phyloP scores from a whole-genome alignment of 1,139 yeast genomes.

The Hansenula lynferdii region DNA sequence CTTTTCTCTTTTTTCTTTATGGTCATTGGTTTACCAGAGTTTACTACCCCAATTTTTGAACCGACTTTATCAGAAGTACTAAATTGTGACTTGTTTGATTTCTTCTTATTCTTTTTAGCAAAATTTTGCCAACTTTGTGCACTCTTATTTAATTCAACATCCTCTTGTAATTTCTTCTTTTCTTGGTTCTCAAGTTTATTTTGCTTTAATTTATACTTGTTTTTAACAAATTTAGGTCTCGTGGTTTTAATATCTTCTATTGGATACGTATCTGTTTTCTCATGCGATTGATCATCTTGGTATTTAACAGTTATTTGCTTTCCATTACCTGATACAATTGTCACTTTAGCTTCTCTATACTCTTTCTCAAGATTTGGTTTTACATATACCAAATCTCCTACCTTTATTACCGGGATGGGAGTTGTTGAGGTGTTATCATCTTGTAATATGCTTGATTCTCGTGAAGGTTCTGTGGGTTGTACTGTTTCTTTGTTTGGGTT shows the following conservation, averaged over 20 bases:
- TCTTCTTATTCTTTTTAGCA: slow-evolving; percentile 21
- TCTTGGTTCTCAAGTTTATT: slow-evolving; percentile 2
- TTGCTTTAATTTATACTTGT: slow-evolving; percentile 11
- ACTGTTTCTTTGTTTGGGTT: background rate
- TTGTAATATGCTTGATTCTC: background rate
- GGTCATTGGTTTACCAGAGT: slow-evolving; percentile 19
- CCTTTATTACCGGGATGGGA: too few species aligned
- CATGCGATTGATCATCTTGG: too few species aligned
- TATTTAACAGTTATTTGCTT: slow-evolving; percentile 11
- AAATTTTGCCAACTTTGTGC: slow-evolving; percentile 30
- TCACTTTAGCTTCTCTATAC: slow-evolving; percentile 10
- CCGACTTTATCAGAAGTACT: slow-evolving; percentile 21
- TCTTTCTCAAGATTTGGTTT: slow-evolving; percentile 8
- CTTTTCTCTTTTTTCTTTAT: slow-evolving; percentile 1
- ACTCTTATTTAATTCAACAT: slow-evolving; percentile 17
- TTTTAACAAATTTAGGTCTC: slow-evolving; percentile 9
- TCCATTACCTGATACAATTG: slow-evolving; percentile 17
- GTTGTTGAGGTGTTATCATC: too few species aligned
- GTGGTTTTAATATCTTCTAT: slow-evolving; percentile 7
- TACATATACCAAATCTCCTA: slow-evolving; percentile 13
- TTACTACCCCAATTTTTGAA: slow-evolving; percentile 25
- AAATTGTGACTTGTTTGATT: slow-evolving; percentile 21
- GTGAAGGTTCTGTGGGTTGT: too few species aligned
- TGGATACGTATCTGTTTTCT: slow-evolving; percentile 9
- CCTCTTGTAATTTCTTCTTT: slow-evolving; percentile 7